Evolutionary conservation across 441 rosid genomes (phyloP).

Genomic region (Omphalea diandra): DNA sequence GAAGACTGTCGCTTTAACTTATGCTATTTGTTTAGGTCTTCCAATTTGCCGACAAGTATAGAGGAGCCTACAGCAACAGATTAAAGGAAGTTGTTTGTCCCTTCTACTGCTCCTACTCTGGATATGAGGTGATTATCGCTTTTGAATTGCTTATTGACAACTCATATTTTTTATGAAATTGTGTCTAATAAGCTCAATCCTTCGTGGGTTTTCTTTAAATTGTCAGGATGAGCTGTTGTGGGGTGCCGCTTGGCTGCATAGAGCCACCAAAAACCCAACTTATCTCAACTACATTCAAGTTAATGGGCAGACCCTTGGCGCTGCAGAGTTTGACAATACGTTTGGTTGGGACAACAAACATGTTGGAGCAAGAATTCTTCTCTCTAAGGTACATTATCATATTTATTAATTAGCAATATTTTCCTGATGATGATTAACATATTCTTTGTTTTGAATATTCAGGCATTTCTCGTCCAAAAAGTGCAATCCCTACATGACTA

Average conservation of each 20-base stretch:
- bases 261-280: constrained; percentile 62
- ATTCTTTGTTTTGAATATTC: constrained; percentile 6
- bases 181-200: not conserved
- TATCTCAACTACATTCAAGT: constrained; percentile 71
- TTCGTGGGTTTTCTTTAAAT: not conserved
- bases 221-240: constrained; percentile 90
- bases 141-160: no score
- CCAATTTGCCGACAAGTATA: constrained; percentile 68
- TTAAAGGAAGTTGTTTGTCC: constrained; percentile 73
- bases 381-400: constrained; percentile 61
- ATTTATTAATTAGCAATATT: not conserved
- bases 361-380: constrained; percentile 84
- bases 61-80: constrained; percentile 86
- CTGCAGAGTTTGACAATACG: constrained; percentile 75
- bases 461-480: constrained; percentile 76
- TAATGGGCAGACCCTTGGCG: constrained; percentile 81
- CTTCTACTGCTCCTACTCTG: constrained; percentile 83
- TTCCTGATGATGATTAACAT: not conserved
- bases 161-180: not conserved
- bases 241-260: constrained; percentile 96
- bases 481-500: constrained; percentile 62
- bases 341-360: constrained; percentile 98
- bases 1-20: no score
- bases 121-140: constrained; percentile 59
- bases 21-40: constrained; percentile 51